These are phyloP conservation scores for Phylloporus sp. DNA, from an alignment of 768 basidiomycete species.

Conservation along the genomic window DNA sequence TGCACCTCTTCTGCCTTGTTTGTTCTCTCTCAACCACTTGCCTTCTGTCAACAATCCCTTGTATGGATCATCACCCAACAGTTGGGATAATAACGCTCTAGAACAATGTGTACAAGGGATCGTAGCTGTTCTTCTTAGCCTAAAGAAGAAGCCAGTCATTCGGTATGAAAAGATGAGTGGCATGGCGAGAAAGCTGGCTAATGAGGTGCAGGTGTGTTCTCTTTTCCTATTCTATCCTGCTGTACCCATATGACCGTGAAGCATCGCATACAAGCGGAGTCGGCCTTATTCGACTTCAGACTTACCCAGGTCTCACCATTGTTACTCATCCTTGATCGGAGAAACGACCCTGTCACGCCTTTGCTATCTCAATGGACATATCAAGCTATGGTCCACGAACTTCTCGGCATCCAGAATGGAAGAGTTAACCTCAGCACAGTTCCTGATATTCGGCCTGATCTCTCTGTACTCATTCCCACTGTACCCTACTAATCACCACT, in stretches of 20 bases:
- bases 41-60: constrained; percentile 62
- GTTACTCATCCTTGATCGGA: constrained; percentile 86
- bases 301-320: constrained; percentile 84
- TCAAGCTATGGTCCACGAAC: constrained; percentile 98
- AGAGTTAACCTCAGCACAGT: constrained; percentile 81
- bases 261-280: constrained; percentile 79
- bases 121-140: constrained; percentile 79
- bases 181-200: constrained; percentile 87
- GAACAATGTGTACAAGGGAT: constrained; percentile 79
- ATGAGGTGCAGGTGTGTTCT: constrained; percentile 70
- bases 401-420: constrained; percentile 90
- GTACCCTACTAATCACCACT: constrained; percentile 6
- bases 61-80: constrained; percentile 66
- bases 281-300: constrained; percentile 88
- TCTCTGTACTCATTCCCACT: constrained; percentile 50
- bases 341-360: constrained; percentile 97
- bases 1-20: constrained; percentile 75
- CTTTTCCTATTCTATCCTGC: not conserved
- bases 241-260: constrained; percentile 30
- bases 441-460: constrained; percentile 82
- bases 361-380: constrained; percentile 98
- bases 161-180: constrained; percentile 91
- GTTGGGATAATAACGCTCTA: constrained; percentile 74
- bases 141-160: constrained; percentile 95
- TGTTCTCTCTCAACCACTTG: constrained; percentile 82